Conservation (phyloP, 179 eudicot species). For the Gypsophila paniculata region DNA sequence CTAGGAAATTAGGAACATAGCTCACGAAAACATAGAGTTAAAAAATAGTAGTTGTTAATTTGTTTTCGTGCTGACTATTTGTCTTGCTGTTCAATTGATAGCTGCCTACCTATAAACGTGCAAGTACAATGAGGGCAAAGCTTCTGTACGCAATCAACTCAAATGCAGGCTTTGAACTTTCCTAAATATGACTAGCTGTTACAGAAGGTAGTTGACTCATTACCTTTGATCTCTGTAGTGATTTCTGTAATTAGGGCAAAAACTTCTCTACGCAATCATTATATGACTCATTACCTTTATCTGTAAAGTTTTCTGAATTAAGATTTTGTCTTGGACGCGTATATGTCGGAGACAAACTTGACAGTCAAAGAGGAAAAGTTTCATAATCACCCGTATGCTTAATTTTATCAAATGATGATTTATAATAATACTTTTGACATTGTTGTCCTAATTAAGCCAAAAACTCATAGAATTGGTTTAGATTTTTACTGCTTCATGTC, state of each 20-base stretch:
- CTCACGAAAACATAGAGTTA: background rate
- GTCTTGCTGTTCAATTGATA: constrained; percentile 27
- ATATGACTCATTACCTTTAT: background rate
- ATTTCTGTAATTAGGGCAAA: too few species aligned
- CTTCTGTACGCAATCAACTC: constrained; percentile 92
- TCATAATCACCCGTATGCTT: background rate
- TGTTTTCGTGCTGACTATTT: constrained; percentile 10
- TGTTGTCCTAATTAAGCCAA: background rate
- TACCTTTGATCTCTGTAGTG: background rate
- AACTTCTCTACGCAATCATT: background rate
- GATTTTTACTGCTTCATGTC: background rate
- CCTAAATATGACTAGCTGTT: constrained; percentile 31
- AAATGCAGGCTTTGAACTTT: constrained; percentile 95
- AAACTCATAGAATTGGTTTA: background rate
- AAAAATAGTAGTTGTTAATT: background rate
- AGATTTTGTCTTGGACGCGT: background rate
- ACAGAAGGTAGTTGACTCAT: constrained; percentile 23
- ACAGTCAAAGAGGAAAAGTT: background rate
- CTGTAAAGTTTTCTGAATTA: background rate
- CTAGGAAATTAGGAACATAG: background rate
- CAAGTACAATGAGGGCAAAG: constrained; percentile 78
- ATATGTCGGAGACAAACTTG: background rate
- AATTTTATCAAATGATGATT: background rate
- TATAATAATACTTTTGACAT: background rate
- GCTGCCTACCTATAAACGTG: constrained; percentile 93